phyloP scores from a whole-genome alignment of 75 land plant species.

The Cunninghamia lanceolata region DNA sequence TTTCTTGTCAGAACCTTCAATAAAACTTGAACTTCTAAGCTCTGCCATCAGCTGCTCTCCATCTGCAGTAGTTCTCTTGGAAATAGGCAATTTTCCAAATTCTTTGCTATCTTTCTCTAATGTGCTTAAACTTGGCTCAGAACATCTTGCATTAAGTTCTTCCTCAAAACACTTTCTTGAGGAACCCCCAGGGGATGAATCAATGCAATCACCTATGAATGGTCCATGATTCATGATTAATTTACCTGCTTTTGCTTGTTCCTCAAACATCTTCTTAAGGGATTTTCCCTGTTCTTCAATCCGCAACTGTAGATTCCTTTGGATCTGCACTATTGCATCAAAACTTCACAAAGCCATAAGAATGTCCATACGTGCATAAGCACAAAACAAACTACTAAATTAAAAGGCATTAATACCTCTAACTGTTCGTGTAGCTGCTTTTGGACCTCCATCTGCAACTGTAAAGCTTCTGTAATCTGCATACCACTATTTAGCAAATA shows the following conservation, averaged over 20 bases:
- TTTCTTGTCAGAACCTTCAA: not conserved
- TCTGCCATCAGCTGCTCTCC: not conserved
- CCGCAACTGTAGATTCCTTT: slow-evolving; percentile 74
- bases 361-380: not conserved
- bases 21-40: not conserved
- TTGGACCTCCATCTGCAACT: slow-evolving; percentile 22
- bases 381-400: not conserved
- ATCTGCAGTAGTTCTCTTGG: not conserved
- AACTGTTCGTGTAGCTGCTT: slow-evolving; percentile 20
- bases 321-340: slow-evolving; percentile 50
- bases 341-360: not conserved
- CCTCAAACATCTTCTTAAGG: slow-evolving; percentile 87
- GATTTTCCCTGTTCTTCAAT: slow-evolving; percentile 91
- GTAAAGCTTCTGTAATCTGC: slow-evolving; percentile 21
- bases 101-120: not conserved
- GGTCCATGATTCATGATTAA: slow-evolving; percentile 25
- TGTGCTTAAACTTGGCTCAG: not conserved
- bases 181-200: slow-evolving; percentile 16
- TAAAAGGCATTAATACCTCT: slow-evolving; percentile 11
- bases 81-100: not conserved
- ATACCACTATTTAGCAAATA: slow-evolving; percentile 4
- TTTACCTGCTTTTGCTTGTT: slow-evolving; percentile 45
- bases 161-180: not conserved
- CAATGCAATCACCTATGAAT: slow-evolving; percentile 9
- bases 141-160: slow-evolving; percentile 5